Conservation (phyloP, 129 eudicot genomes). For the Flaveria sonorensis region DNA sequence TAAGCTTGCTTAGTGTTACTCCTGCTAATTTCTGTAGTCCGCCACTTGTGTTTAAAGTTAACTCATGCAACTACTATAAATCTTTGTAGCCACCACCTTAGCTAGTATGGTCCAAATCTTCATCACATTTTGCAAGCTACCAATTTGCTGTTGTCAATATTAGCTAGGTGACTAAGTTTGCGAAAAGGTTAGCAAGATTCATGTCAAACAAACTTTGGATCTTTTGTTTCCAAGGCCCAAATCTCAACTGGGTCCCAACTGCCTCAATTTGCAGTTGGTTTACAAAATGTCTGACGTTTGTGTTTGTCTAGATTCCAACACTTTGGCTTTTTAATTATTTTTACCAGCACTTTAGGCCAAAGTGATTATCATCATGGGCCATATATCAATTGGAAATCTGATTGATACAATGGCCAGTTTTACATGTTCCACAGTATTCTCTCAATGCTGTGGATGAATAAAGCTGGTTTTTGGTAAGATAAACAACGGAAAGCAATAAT, state of each 20-base stretch:
- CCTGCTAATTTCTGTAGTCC: no score
- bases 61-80: no score
- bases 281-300: slow-evolving; percentile 26
- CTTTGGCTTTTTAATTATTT: background rate
- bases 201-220: slow-evolving; percentile 10
- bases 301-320: slow-evolving; percentile 15
- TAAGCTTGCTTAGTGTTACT: no score
- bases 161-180: background rate
- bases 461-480: slow-evolving; percentile 23
- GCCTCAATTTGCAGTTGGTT: slow-evolving; percentile 31
- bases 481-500: slow-evolving; percentile 12
- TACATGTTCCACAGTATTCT: slow-evolving; percentile 30
- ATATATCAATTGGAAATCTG: slow-evolving; percentile 31
- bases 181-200: background rate
- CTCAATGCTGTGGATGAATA: slow-evolving; percentile 37
- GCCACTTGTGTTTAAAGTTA: no score
- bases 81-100: no score
- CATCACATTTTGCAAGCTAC: no score
- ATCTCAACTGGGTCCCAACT: slow-evolving; percentile 29
- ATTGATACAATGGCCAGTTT: slow-evolving; percentile 7
- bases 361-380: slow-evolving; percentile 40
- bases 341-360: slow-evolving; percentile 21
- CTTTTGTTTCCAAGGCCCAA: slow-evolving; percentile 17
- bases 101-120: no score
- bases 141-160: background rate